phyloP scores from a whole-genome alignment of 2,329 filamentous ascomycete species.

The Myriosclerotinia duriaeana region DNA sequence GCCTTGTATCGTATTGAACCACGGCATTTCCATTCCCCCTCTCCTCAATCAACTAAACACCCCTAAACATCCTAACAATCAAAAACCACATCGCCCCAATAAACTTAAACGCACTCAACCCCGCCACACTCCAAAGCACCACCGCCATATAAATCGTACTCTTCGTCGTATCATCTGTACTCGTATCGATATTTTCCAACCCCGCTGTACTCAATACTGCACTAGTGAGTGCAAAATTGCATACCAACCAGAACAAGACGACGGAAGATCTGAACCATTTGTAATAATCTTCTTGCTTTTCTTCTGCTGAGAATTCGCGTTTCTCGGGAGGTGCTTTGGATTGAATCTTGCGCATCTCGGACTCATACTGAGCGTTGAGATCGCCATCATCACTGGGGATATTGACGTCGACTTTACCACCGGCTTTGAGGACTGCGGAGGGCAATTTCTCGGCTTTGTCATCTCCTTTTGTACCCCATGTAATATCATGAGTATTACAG shows the following conservation, averaged over 20 bases:
- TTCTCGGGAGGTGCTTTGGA: constrained; percentile 73
- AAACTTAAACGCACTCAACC: constrained; percentile 41
- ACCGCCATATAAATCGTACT: constrained; percentile 41
- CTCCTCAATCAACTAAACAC: constrained; percentile 49
- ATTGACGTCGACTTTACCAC: constrained; percentile 88
- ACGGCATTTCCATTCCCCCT: too few relatives aligned
- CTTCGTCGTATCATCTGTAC: constrained; percentile 51
- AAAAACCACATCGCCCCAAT: constrained; percentile 55
- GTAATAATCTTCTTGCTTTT: constrained; percentile 98
- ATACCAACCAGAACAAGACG: constrained; percentile 94
- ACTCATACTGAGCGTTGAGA: constrained; percentile 91
- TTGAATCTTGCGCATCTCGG: constrained; percentile 72
- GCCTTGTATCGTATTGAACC: too few relatives aligned
- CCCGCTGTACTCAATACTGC: constrained; percentile 85
- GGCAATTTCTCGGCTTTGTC: constrained; percentile 92
- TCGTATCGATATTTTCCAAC: constrained; percentile 75
- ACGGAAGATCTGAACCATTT: constrained; percentile 90
- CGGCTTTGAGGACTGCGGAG: constrained; percentile 84
- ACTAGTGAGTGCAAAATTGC: constrained; percentile 84
- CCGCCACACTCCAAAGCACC: constrained; percentile 42
- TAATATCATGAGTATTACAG: constrained; percentile 98
- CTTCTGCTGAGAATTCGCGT: constrained; percentile 56
- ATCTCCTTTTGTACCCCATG: constrained; percentile 98
- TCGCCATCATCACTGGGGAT: constrained; percentile 89
- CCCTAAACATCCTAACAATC: constrained; percentile 80